These are phyloP conservation scores for Leishmania mexicana DNA, from an alignment of 208 protist genomes.

Conservation along the genomic window DNA sequence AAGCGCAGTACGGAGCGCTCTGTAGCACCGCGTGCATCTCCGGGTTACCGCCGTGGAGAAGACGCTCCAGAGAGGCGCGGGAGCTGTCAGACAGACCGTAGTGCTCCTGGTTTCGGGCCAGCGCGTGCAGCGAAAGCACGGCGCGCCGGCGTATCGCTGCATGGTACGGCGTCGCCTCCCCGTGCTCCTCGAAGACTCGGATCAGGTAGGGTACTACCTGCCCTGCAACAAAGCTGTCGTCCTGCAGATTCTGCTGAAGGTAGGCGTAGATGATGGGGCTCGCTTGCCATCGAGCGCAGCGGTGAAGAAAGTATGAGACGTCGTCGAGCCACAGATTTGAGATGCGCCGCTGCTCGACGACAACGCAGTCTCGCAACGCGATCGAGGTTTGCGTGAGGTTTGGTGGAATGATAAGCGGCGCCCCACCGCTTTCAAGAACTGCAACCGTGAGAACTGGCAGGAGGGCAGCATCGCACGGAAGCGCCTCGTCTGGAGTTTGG, in stretches of 20 bases:
- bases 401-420: constrained; percentile 79
- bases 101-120: constrained; percentile 69
- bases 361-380: constrained; percentile 75
- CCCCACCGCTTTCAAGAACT: constrained; percentile 74
- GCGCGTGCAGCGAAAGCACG: constrained; percentile 54
- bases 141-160: constrained; percentile 52
- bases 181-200: constrained; percentile 50
- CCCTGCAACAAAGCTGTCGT: constrained; percentile 65
- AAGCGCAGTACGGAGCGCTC: constrained; percentile 14
- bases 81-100: constrained; percentile 58
- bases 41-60: constrained; percentile 43
- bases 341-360: constrained; percentile 87
- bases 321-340: constrained; percentile 88
- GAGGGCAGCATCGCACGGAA: constrained; percentile 65
- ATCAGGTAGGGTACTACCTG: constrained; percentile 79
- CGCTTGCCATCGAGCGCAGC: constrained; percentile 64
- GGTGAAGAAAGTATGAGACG: constrained; percentile 87
- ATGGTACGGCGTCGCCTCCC: constrained; percentile 40
- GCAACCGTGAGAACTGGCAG: constrained; percentile 82
- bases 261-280: constrained; percentile 87
- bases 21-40: constrained; percentile 47
- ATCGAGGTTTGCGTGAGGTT: constrained; percentile 84
- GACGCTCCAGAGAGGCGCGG: constrained; percentile 40
- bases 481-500: constrained; percentile 73
- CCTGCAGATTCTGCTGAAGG: constrained; percentile 79